Conservation (phyloP, 1,284 basidiomycete species). For the Bjerkandera adusta region DNA sequence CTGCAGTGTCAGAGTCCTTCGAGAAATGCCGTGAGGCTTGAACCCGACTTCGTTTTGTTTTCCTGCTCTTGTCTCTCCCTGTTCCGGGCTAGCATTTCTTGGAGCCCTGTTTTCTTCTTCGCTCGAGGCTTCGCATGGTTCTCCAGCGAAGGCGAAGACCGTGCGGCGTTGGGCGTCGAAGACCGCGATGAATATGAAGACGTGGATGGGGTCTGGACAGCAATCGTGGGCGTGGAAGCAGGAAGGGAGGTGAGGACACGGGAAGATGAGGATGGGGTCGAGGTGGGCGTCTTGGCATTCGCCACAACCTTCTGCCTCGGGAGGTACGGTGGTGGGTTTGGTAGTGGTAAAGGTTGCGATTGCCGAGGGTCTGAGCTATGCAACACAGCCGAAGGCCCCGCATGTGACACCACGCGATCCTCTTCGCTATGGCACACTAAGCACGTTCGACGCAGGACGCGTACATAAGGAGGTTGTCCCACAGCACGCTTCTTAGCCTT, state of each 20-base stretch:
- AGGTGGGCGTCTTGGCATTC: not conserved
- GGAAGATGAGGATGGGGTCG: not conserved
- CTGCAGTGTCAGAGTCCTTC: slow-evolving; percentile 5
- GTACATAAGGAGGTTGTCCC: slow-evolving; percentile 7
- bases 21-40: slow-evolving; percentile 54
- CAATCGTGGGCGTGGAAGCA: no score
- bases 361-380: not conserved
- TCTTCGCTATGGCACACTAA: slow-evolving; percentile 22
- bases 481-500: slow-evolving; percentile 8
- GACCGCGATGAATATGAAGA: not conserved
- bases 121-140: slow-evolving; percentile 29
- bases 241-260: no score
- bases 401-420: slow-evolving; percentile 20
- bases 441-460: slow-evolving; percentile 25
- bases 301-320: not conserved
- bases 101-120: slow-evolving; percentile 50
- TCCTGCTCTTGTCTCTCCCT: slow-evolving; percentile 45
- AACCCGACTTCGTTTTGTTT: slow-evolving; percentile 27
- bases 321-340: not conserved
- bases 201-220: not conserved
- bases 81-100: slow-evolving; percentile 60
- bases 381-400: slow-evolving; percentile 9
- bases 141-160: not conserved
- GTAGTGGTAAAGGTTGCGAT: not conserved
- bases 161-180: slow-evolving; percentile 4